Evolutionary conservation across 169 alveolate species (phyloP).

Genomic region (Cryptosporidium felis): DNA sequence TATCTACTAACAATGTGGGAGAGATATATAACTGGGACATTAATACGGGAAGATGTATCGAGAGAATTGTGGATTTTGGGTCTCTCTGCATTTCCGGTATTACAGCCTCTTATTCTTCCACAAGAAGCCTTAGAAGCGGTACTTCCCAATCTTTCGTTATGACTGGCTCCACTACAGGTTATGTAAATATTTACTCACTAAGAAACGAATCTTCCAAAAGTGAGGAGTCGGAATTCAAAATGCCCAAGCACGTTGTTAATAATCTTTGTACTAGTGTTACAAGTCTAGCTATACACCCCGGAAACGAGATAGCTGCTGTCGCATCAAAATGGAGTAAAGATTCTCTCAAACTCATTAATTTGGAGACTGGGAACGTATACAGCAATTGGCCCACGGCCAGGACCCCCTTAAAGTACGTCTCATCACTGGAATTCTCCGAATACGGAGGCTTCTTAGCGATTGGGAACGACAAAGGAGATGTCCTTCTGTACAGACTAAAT

Average conservation of each 20-base stretch:
- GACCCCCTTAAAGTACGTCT: constrained; percentile 61
- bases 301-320: constrained; percentile 51
- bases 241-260: constrained; percentile 4
- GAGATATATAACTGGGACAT: constrained; percentile 63
- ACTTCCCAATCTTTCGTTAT: constrained; percentile 9
- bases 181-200: constrained; percentile 21
- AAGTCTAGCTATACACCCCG: constrained; percentile 66
- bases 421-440: constrained; percentile 58
- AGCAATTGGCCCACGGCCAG: constrained; percentile 69
- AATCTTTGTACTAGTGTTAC: constrained; percentile 55
- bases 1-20: constrained; percentile 39
- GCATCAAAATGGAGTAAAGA: constrained; percentile 65
- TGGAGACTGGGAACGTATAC: constrained; percentile 36
- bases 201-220: not conserved
- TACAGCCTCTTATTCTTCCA: not conserved
- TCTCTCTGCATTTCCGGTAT: constrained; percentile 37
- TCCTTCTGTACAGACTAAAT: constrained; percentile 25
- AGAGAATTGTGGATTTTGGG: constrained; percentile 43
- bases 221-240: not conserved
- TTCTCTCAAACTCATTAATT: constrained; percentile 47
- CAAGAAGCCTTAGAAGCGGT: not conserved
- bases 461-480: constrained; percentile 68
- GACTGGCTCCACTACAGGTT: constrained; percentile 67
- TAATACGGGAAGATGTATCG: constrained; percentile 65
- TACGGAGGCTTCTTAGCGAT: constrained; percentile 48